Evolutionary conservation across 805 yeast genomes (phyloP), one percentile per base, ranked within the genome.

Genomic region (Scheffersomyces coipomensis): DNA sequence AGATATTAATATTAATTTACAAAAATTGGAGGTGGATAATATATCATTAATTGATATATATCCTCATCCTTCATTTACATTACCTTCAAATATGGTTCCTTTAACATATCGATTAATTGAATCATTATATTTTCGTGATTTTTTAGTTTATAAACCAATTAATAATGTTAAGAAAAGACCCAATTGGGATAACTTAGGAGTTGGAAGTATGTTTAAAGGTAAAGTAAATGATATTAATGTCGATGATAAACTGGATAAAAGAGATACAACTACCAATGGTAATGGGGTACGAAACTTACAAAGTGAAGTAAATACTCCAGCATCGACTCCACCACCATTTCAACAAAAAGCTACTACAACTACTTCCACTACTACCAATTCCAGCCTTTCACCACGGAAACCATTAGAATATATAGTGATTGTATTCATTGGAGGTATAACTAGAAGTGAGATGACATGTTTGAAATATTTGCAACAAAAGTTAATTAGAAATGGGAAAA

Each of bases 21-120:
- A 23, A 19, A 24, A 39, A 2, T 5, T 16, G 9, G 21, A 10
- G 9, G 24, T 7, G 9, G 26, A 30, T 4, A 29, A 27, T 6
- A 24, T 36, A 4, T 32, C 22, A 10, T 44, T 57, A 19, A 16
- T 62, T 3, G 47, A 58, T 29, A 60, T 69, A 37, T 78, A 80
- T 23, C 66, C 66, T 19, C 68, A 66, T 37, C 73, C 81, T 3
- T 64, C 82, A 0, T 85, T 81, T 55, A 80, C 88, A 1, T 79
- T 85, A 43, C 85, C 97, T 4, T 93, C 95, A 0, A 85, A 79
- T 19, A 65, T 69, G 22, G 85, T 88, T 0, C 98, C 99, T 2
- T 58, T 91, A 4, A 64, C 79, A 2, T 72, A 81, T 3, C 70
- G 97, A 43, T 51, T 89, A 10, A 73, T 87, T 2, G 89, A 90